Evolutionary conservation across 2,329 filamentous ascomycete genomes (phyloP), one percentile per base, ranked within the genome.

Genomic region (Triangularia verruculosa): DNA sequence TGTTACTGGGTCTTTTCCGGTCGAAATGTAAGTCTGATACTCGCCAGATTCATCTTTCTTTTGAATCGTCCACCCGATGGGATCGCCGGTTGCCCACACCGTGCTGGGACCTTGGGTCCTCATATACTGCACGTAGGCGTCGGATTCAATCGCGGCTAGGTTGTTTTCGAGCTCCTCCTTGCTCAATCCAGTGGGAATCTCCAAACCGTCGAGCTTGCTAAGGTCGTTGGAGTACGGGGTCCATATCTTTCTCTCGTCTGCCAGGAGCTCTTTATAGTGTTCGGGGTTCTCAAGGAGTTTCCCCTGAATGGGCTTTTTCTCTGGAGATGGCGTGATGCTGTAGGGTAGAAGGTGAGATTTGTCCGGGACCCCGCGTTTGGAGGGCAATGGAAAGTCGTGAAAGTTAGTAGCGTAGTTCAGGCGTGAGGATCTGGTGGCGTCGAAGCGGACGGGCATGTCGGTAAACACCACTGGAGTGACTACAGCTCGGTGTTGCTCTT

Each of bases 111-210:
- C 39, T 47, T 8, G n/a, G 4, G 39, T 17, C n/a, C 20, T 47
- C n/a, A 9, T 9, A 9, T 47, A 47, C n/a, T 47, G n/a, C 39
- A 47, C 39, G 13, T 47, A 83, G 8, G 66, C 59, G 0, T 67
- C 30, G 61, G 77, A 77, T 60, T 82, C 80, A 4, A 68, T 53
- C 24, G 67, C 58, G 5, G 72, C 74, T 61, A 78, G 72, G 70
- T 76, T 79, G n/a, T 47, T 47, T 3, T 47, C 39, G 9, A 20
- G 39, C 39, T 47, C 39, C 4, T 47, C n/a, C 0, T 17, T 9
- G 39, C 4, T 47, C 39, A 47, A 5, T 17, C 3, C n/a, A 17
- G n/a, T 20, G 5, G 39, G 39, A 12, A 47, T 47, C 13, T 47
- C 39, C 39, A 47, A 20, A 17, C 11, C n/a, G 11, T 20, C 7